These are phyloP conservation scores for Taxillus chinensis DNA, from an alignment of 164 flowering plant species.

Conservation along the genomic window DNA sequence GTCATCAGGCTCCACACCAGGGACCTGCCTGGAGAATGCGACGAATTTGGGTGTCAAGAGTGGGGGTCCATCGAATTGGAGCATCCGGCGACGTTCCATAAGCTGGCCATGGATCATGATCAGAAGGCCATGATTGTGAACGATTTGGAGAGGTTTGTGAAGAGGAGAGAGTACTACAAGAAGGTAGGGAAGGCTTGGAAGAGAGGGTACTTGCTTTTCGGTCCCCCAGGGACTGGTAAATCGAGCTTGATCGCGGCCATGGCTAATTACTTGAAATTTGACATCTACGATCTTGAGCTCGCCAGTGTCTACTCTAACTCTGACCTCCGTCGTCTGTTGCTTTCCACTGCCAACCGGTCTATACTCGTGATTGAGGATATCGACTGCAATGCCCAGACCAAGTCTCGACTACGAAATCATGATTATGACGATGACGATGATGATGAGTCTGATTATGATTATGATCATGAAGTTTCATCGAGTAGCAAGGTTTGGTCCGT, in stretches of 20 bases:
- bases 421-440: too few relatives aligned
- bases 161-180: background rate
- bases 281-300: background rate
- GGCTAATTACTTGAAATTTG: background rate
- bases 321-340: too few relatives aligned
- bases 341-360: too few relatives aligned
- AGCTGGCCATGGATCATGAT: background rate
- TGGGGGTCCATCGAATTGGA: background rate
- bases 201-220: background rate
- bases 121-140: background rate
- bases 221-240: background rate
- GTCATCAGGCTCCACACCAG: background rate
- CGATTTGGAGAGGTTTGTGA: background rate
- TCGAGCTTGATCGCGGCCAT: background rate
- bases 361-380: too few relatives aligned
- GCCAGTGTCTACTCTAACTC: too few relatives aligned
- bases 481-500: too few relatives aligned
- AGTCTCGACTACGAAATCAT: too few relatives aligned
- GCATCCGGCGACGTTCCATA: background rate
- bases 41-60: background rate
- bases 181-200: constrained; percentile 1
- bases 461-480: too few relatives aligned
- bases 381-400: too few relatives aligned
- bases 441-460: too few relatives aligned
- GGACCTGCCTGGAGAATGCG: background rate